A percentile compares a stretch with the other conserved stretches of the same genome.
Evolutionary conservation across 2,329 filamentous ascomycete genomes (phyloP).

Genomic region (Neophaeococcomyces aloes): DNA sequence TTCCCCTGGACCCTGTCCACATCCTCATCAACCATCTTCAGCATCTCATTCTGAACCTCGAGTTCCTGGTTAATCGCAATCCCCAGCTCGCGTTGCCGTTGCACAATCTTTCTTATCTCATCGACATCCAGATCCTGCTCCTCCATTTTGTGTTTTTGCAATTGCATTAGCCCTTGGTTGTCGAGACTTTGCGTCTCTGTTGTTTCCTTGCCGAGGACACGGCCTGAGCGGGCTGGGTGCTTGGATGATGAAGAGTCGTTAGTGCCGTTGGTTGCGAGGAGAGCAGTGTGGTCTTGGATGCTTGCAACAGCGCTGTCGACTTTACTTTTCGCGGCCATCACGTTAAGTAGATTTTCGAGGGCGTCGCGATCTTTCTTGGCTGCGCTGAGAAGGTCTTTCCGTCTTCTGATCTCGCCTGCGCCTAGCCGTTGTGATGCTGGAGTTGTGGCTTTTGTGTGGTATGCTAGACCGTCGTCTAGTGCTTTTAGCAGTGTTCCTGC

Average conservation of each 20-base stretch:
- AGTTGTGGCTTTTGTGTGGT: constrained; percentile 24
- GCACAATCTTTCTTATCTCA: constrained; percentile 47
- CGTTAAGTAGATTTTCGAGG: constrained; percentile 49
- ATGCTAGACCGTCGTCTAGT: constrained; percentile 46
- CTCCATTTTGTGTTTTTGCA: constrained; percentile 52
- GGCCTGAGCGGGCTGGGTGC: constrained; percentile 30
- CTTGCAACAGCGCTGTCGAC: constrained; percentile 37
- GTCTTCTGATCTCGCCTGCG: constrained; percentile 50
- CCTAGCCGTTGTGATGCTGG: constrained; percentile 35
- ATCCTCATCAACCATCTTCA: constrained; percentile 50
- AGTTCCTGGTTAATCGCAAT: constrained; percentile 54
- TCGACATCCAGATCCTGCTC: constrained; percentile 52
- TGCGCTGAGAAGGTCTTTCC: constrained; percentile 47
- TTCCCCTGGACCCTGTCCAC: constrained; percentile 39
- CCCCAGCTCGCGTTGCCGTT: constrained; percentile 51
- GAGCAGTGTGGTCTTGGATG: constrained; percentile 35
- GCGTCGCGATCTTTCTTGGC: constrained; percentile 53
- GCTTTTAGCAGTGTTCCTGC: constrained; percentile 45
- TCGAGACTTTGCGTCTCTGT: constrained; percentile 52
- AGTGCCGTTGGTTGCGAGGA: constrained; percentile 24
- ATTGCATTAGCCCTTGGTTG: constrained; percentile 52
- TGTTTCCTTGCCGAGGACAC: constrained; percentile 47
- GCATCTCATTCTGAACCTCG: constrained; percentile 50
- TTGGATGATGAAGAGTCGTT: constrained; percentile 14
- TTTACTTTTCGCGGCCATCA: constrained; percentile 43